Conservation (phyloP, 2,329 filamentous ascomycete genomes). For the Fragosphaeria purpurea region DNA sequence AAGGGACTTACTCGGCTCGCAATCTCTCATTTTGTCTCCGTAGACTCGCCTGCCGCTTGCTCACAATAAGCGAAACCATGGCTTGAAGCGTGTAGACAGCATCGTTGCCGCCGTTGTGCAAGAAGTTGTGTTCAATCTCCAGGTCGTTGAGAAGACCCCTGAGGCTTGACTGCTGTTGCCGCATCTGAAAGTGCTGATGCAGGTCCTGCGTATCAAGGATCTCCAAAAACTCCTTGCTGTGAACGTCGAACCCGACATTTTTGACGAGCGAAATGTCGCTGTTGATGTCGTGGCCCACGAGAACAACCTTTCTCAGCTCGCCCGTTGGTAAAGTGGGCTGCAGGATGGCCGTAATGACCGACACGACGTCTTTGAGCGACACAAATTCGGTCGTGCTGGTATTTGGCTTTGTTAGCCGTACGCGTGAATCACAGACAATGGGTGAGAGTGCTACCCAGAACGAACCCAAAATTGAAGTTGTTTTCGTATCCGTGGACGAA, state of each 20-base stretch:
- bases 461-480: conserved; percentile 58
- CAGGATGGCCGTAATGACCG: conserved; percentile 19
- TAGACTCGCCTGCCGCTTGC: conserved; percentile 20
- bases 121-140: conserved; percentile 48
- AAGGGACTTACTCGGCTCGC: background rate
- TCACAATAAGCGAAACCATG: conserved; percentile 51
- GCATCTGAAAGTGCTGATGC: conserved; percentile 52
- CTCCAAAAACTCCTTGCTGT: conserved; percentile 47
- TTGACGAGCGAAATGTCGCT: conserved; percentile 61
- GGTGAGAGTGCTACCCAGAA: conserved; percentile 26
- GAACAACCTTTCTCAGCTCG: conserved; percentile 41
- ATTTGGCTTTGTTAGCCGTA: background rate
- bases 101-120: conserved; percentile 88
- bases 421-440: no score
- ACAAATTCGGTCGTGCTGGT: conserved; percentile 34
- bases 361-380: conserved; percentile 21
- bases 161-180: conserved; percentile 46
- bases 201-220: conserved; percentile 64
- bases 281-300: conserved; percentile 67
- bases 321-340: background rate
- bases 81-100: conserved; percentile 69
- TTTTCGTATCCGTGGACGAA: conserved; percentile 67
- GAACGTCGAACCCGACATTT: conserved; percentile 52
- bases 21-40: conserved; percentile 5
- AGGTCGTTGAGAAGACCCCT: conserved; percentile 52